Conservation (phyloP, 1,284 basidiomycete genomes). For the Tylopilus sp. region DNA sequence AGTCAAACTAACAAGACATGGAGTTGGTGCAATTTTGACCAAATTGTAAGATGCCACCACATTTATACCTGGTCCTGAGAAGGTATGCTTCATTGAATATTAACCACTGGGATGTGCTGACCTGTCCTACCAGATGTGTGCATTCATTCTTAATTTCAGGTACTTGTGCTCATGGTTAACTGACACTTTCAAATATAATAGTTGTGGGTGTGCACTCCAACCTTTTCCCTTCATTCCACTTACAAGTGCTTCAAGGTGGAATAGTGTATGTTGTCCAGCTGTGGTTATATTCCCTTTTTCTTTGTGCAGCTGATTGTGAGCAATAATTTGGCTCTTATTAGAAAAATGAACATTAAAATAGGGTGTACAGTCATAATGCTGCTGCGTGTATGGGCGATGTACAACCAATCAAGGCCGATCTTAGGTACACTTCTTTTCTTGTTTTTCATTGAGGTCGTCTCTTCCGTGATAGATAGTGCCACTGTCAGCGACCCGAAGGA, state of each 20-base stretch:
- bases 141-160: neutral
- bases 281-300: conserved; percentile 17
- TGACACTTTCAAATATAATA: neutral
- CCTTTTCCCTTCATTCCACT: neutral
- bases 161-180: neutral
- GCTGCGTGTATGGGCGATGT: conserved; percentile 25
- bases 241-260: conserved; percentile 1
- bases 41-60: conserved; percentile 1
- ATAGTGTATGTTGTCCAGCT: neutral
- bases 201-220: conserved; percentile 11
- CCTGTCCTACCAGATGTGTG: neutral
- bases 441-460: conserved; percentile 3
- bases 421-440: conserved; percentile 1
- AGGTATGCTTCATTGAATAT: neutral
- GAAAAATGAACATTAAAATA: neutral
- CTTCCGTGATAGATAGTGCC: neutral
- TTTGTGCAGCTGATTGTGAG: conserved; percentile 22
- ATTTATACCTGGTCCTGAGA: neutral
- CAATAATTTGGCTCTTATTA: neutral
- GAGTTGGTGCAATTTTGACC: neutral
- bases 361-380: conserved; percentile 18
- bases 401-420: conserved; percentile 13
- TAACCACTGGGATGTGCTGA: neutral
- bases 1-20: neutral
- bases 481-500: neutral